Percentiles rank a stretch among this genome's conserved stretches.
These are phyloP conservation scores for Colletotrichum melonis DNA, from an alignment of 2,329 filamentous ascomycete genomes.

Conservation along the genomic window DNA sequence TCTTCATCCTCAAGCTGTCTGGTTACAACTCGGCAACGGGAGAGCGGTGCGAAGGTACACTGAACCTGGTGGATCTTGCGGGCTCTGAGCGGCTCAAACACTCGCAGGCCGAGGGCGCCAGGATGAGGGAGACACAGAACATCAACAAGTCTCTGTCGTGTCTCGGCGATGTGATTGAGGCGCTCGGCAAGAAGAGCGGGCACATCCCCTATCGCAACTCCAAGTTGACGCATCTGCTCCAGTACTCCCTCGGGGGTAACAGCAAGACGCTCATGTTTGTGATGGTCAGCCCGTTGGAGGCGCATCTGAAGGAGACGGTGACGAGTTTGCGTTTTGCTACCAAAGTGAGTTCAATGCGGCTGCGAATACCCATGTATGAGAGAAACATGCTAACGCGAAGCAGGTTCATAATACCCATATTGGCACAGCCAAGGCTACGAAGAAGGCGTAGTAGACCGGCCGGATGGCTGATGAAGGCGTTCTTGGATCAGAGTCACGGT, in stretches of 20 bases:
- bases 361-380: fast-evolving
- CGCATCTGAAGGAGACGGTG: constrained; percentile 90
- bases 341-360: constrained; percentile 71
- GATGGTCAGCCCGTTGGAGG: constrained; percentile 94
- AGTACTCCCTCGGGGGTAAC: constrained; percentile 95
- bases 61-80: constrained; percentile 95
- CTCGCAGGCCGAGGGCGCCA: constrained; percentile 85
- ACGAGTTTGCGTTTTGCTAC: constrained; percentile 96
- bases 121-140: constrained; percentile 93
- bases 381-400: constrained; percentile 11
- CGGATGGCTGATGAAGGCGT: constrained; percentile 25
- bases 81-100: constrained; percentile 92
- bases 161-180: constrained; percentile 93
- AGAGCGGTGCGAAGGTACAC: constrained; percentile 89
- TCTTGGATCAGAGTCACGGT: constrained; percentile 22
- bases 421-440: constrained; percentile 84
- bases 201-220: constrained; percentile 97
- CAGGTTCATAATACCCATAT: constrained; percentile 91
- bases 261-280: constrained; percentile 99
- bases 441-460: constrained; percentile 55
- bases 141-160: constrained; percentile 97
- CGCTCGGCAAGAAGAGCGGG: constrained; percentile 83
- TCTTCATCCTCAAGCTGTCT: constrained; percentile 88
- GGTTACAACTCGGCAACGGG: constrained; percentile 80
- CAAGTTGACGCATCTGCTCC: constrained; percentile 94